A percentile compares a stretch with the other conserved stretches of the same genome.
Conservation (phyloP, 164 flowering plant genomes). For the Kingdonia uniflora region DNA sequence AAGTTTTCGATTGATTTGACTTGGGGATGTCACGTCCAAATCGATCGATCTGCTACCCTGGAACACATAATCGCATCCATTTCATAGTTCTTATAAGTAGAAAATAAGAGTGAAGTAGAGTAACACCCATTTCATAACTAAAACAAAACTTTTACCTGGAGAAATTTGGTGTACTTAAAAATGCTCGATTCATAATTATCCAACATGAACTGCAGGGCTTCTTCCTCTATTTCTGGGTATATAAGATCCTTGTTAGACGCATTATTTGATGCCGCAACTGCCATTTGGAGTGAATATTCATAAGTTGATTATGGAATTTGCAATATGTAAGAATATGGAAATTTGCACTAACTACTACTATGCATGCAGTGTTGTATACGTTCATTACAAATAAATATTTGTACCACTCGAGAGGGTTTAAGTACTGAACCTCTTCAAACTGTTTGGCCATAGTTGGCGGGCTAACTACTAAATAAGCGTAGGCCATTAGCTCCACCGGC, state of each 20-base stretch:
- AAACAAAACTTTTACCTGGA: conserved; percentile 40
- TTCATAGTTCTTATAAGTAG: background rate
- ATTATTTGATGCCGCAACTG: conserved; percentile 78
- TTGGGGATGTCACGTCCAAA: conserved; percentile 76
- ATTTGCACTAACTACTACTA: too few relatives aligned
- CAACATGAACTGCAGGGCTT: conserved; percentile 70
- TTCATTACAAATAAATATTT: background rate
- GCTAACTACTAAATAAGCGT: conserved; percentile 79
- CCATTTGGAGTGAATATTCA: conserved; percentile 48
- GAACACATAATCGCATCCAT: background rate
- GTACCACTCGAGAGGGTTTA: background rate
- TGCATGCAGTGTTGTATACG: background rate
- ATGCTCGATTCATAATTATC: conserved; percentile 86
- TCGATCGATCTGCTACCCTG: conserved; percentile 83
- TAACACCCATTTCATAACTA: background rate
- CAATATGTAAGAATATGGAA: background rate
- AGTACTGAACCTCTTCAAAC: conserved; percentile 65
- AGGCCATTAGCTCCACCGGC: conserved; percentile 90
- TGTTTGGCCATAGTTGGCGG: conserved; percentile 61
- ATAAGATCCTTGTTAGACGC: conserved; percentile 45
- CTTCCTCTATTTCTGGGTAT: conserved; percentile 75
- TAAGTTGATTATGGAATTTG: background rate
- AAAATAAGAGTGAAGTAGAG: background rate
- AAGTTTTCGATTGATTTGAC: conserved; percentile 65
- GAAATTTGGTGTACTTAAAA: conserved; percentile 75